phyloP scores from a whole-genome alignment of 1,284 basidiomycete species.

The Peniophora sp. region DNA sequence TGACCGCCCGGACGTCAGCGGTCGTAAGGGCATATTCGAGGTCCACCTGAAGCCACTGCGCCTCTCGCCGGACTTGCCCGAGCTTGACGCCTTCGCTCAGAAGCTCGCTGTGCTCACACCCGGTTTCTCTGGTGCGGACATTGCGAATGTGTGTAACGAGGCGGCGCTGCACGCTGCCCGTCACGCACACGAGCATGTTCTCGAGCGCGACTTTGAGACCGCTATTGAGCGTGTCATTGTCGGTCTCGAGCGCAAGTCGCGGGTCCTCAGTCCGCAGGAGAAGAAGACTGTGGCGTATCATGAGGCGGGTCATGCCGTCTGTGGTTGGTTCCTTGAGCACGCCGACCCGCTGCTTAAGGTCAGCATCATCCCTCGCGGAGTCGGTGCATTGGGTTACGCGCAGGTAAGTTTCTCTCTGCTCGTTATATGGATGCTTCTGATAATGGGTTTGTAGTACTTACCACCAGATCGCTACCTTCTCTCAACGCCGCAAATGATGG shows the following conservation, averaged over 20 bases:
- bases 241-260: constrained; percentile 92
- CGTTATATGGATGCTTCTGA: too few relatives aligned
- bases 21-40: constrained; percentile 89
- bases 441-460: constrained; percentile 65
- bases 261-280: constrained; percentile 90
- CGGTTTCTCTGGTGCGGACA: constrained; percentile 97
- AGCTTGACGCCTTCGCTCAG: constrained; percentile 65
- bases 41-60: constrained; percentile 89
- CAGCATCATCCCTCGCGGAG: constrained; percentile 95
- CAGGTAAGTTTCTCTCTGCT: constrained; percentile 44
- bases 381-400: constrained; percentile 95
- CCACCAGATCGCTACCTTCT: constrained; percentile 95
- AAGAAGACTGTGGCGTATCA: constrained; percentile 99
- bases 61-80: constrained; percentile 52
- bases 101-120: constrained; percentile 95
- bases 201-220: constrained; percentile 88
- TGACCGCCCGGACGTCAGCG: constrained; percentile 91
- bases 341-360: constrained; percentile 97
- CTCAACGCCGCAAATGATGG: constrained; percentile 89
- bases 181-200: constrained; percentile 71
- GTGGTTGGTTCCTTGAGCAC: constrained; percentile 97
- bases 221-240: constrained; percentile 98
- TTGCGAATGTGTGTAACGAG: constrained; percentile 98
- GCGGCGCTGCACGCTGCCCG: constrained; percentile 94
- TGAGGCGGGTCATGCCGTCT: constrained; percentile 97